phyloP scores from a whole-genome alignment of 2,329 filamentous ascomycete species.

The Corinectria fuckeliana region DNA sequence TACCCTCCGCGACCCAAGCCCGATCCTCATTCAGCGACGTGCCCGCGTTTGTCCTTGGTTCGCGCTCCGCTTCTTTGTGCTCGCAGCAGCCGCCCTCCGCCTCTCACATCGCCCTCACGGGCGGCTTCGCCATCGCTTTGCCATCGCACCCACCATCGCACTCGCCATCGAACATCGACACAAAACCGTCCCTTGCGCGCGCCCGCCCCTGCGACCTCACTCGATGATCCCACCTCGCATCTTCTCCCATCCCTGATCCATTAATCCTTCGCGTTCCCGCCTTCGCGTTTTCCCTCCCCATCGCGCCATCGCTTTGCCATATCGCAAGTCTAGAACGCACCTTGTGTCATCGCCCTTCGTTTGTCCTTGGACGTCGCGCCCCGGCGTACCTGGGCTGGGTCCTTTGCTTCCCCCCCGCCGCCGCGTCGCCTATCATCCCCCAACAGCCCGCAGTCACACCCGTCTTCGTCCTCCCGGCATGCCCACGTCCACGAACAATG shows the following conservation, averaged over 20 bases:
- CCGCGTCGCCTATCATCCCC: conserved; percentile 33
- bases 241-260: not conserved
- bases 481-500: conserved; percentile 55
- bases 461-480: conserved; percentile 43
- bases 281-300: conserved; percentile 6
- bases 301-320: not conserved
- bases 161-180: conserved; percentile 21
- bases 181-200: conserved; percentile 22
- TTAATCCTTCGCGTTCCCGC: conserved; percentile 1
- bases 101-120: conserved; percentile 19
- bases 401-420: conserved; percentile 24
- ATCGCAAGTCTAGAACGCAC: not conserved
- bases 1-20: conserved; percentile 9
- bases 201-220: conserved; percentile 19
- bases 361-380: conserved; percentile 27
- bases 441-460: conserved; percentile 31
- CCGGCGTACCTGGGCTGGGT: conserved; percentile 21
- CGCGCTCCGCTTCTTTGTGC: conserved; percentile 22
- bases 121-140: conserved; percentile 4
- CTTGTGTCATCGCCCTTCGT: not conserved
- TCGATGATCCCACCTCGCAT: not conserved
- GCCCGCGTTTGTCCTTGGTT: conserved; percentile 6
- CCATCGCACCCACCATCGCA: conserved; percentile 14
- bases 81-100: conserved; percentile 24
- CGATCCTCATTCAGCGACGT: conserved; percentile 21